Conservation (phyloP, 2,329 filamentous ascomycete genomes). For the Pseudopithomyces maydicus region DNA sequence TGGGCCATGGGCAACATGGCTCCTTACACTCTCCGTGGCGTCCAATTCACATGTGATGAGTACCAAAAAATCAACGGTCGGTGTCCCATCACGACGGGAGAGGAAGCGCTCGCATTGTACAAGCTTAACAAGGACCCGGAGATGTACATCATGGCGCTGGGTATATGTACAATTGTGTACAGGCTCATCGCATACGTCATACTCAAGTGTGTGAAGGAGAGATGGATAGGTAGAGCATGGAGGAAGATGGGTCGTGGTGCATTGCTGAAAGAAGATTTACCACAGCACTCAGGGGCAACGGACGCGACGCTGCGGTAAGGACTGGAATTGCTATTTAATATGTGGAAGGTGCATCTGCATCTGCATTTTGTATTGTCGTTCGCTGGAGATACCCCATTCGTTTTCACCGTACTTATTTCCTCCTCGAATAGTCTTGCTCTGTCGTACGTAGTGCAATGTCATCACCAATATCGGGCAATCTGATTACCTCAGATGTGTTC, state of each 20-base stretch:
- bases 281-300: neutral
- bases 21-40: slow-evolving; percentile 65
- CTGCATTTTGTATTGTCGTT: neutral
- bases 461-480: too few relatives aligned
- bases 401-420: neutral
- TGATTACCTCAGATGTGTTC: too few relatives aligned
- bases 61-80: slow-evolving; percentile 63
- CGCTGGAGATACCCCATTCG: neutral
- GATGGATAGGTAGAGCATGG: slow-evolving; percentile 52
- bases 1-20: slow-evolving; percentile 71
- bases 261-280: neutral
- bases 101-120: slow-evolving; percentile 71
- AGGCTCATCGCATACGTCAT: slow-evolving; percentile 66
- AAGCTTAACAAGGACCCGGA: slow-evolving; percentile 66
- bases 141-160: slow-evolving; percentile 67
- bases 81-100: slow-evolving; percentile 69
- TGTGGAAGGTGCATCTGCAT: neutral
- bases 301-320: neutral
- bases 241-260: slow-evolving; percentile 20
- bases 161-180: slow-evolving; percentile 68
- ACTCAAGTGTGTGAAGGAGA: slow-evolving; percentile 59
- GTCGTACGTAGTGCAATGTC: too few relatives aligned
- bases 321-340: neutral
- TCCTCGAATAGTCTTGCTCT: too few relatives aligned
- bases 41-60: slow-evolving; percentile 68